These are phyloP conservation scores for Suillus discolor DNA, from an alignment of 768 basidiomycete species.

Conservation along the genomic window DNA sequence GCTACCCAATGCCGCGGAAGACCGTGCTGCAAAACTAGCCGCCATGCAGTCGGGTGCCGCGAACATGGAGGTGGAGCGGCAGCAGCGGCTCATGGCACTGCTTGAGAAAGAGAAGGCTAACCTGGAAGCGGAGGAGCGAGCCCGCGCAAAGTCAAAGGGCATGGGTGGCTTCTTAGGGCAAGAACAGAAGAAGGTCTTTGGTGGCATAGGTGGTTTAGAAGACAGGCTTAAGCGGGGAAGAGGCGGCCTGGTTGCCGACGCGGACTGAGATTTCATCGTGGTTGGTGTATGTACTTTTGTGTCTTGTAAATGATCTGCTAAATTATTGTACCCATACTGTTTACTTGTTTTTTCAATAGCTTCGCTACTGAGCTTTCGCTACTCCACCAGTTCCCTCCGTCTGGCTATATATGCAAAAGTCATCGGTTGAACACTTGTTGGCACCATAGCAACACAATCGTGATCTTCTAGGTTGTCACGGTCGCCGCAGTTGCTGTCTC, in stretches of 20 bases:
- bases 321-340: neutral
- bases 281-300: conserved; percentile 1
- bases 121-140: conserved; percentile 67
- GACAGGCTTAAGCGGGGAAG: conserved; percentile 76
- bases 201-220: conserved; percentile 75
- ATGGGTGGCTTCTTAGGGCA: conserved; percentile 80
- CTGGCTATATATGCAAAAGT: neutral
- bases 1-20: conserved; percentile 38
- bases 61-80: conserved; percentile 66
- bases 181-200: conserved; percentile 85
- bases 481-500: neutral
- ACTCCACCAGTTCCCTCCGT: neutral
- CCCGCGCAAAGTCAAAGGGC: conserved; percentile 71
- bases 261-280: conserved; percentile 21
- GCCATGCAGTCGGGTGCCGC: conserved; percentile 83
- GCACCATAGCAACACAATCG: neutral
- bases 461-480: neutral
- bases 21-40: conserved; percentile 84
- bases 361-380: neutral
- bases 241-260: conserved; percentile 69
- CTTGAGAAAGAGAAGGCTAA: conserved; percentile 81
- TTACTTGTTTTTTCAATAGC: neutral
- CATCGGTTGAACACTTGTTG: neutral
- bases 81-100: conserved; percentile 66
- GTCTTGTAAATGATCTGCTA: neutral